Percentiles rank a stretch among this genome's conserved stretches.
phyloP scores from a whole-genome alignment of 257 asterid species.

The Petrea volubilis region DNA sequence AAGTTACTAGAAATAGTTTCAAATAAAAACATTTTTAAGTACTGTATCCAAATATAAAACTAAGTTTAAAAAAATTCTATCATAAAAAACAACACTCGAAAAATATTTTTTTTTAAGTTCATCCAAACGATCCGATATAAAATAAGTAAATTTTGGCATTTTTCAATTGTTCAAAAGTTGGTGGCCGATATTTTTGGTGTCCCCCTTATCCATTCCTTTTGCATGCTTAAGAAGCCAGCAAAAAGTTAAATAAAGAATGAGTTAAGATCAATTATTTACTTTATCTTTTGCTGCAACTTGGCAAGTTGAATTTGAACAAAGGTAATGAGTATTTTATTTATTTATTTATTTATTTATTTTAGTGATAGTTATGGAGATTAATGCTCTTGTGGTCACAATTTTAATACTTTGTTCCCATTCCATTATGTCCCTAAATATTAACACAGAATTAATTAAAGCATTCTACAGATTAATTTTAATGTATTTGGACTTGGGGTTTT shows the following conservation, averaged over 20 bases:
- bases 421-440: not conserved
- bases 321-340: not conserved
- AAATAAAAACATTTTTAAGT: too few relatives aligned
- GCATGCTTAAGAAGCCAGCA: not conserved
- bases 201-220: not conserved
- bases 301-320: conserved; percentile 30
- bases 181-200: not conserved
- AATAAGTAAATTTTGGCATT: too few relatives aligned
- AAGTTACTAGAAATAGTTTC: too few relatives aligned
- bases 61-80: too few relatives aligned
- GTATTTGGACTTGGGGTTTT: too few relatives aligned
- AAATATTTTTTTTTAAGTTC: too few relatives aligned
- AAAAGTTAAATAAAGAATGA: not conserved
- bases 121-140: too few relatives aligned
- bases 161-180: conserved; percentile 25
- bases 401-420: conserved; percentile 11
- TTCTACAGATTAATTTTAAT: not conserved
- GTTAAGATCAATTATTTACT: too few relatives aligned
- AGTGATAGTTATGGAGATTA: not conserved
- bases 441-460: not conserved
- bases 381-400: conserved; percentile 26
- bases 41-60: too few relatives aligned
- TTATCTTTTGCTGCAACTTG: conserved; percentile 27
- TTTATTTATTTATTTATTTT: too few relatives aligned
- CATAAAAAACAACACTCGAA: too few relatives aligned